A percentile compares a stretch with the other conserved stretches of the same genome.
Conservation (phyloP, 2,329 filamentous ascomycete genomes). For the Ophiostoma triangulosporum region DNA sequence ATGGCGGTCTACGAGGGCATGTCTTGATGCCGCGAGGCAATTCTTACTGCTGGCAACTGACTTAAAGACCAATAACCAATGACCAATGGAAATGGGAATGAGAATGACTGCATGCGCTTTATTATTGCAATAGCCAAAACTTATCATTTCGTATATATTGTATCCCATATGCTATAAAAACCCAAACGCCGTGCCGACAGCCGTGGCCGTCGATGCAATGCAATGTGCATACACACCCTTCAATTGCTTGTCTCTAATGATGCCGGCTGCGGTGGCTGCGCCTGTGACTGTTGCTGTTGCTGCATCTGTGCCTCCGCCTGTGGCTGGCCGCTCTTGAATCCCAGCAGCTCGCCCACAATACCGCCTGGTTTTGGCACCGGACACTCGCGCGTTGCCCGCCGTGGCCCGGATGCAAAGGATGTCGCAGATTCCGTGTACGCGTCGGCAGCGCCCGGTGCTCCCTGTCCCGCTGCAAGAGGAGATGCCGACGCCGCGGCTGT, state of each 20-base stretch:
- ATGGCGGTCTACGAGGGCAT: too few species aligned
- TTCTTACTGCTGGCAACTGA: too few species aligned
- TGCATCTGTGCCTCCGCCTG: not conserved
- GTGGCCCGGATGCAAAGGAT: slow-evolving; percentile 27
- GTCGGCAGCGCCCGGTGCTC: not conserved
- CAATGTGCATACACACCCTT: not conserved
- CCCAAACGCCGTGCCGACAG: not conserved
- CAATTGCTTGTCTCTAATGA: not conserved
- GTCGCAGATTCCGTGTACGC: not conserved
- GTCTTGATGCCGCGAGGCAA: too few species aligned
- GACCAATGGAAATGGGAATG: too few species aligned
- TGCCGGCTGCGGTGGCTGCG: not conserved
- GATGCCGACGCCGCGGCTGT: not conserved
- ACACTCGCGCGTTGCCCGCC: slow-evolving; percentile 53
- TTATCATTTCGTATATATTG: too few species aligned
- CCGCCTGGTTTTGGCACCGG: slow-evolving; percentile 85
- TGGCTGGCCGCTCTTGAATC: slow-evolving; percentile 36
- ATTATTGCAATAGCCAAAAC: too few species aligned
- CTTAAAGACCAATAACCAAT: too few species aligned
- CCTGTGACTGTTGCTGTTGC: not conserved
- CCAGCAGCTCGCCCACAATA: slow-evolving; percentile 36
- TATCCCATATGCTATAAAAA: too few species aligned
- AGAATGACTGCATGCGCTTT: too few species aligned
- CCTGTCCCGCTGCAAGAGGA: not conserved
- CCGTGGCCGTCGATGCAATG: not conserved